Base-by-base conservation (phyloP, 192 early-diverging fungal genomes). In the Mortierella claussenii region DNA sequence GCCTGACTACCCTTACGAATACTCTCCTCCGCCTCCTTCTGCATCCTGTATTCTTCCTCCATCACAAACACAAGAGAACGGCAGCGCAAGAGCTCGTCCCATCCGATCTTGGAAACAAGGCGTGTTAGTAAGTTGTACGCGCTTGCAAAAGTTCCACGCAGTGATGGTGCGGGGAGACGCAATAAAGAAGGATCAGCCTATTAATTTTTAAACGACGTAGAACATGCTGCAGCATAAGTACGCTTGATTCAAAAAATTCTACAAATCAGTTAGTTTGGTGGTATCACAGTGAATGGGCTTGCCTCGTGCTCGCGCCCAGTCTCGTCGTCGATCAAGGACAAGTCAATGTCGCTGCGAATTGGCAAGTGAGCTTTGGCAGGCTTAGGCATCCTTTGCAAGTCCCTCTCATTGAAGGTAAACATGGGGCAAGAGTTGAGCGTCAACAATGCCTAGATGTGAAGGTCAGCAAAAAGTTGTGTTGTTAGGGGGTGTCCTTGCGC, bases 401-500 rank as follows among this genome's bases (percentile, higher is more conserved):
- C 96, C 44, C 88, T 83, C 60, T 95, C 93, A 47, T 87, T 87
- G 79, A 88, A 97, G 0, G 96, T 95, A 71, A 97, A 98, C 98
- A 99, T 99, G 10, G 98, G 98, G 78, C 98, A 99, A 17, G 96
- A 94, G 78, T 99, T 99, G 60, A 99, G 88, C 0, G 97, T 92
- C 60, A 99, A 84, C 13, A 99, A 83, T 20, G 98, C 98, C 89
- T 91, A 83, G 51, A 37, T 54, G 48, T 13, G 10, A 32, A 45
- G 8, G 20, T n/a, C 13, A n/a, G 15, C n/a, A n/a, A n/a, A n/a
- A n/a, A n/a, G n/a, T n/a, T n/a, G n/a, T n/a, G n/a, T n/a, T n/a
- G n/a, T n/a, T n/a, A n/a, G n/a, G n/a, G n/a, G n/a, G n/a, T n/a
- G n/a, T n/a, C n/a, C n/a, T n/a, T n/a, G n/a, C n/a, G n/a, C n/a